Percentiles rank a stretch among this genome's conserved stretches.
These are phyloP conservation scores for Sophora flavescens DNA, from an alignment of 306 rosid species.

Conservation along the genomic window DNA sequence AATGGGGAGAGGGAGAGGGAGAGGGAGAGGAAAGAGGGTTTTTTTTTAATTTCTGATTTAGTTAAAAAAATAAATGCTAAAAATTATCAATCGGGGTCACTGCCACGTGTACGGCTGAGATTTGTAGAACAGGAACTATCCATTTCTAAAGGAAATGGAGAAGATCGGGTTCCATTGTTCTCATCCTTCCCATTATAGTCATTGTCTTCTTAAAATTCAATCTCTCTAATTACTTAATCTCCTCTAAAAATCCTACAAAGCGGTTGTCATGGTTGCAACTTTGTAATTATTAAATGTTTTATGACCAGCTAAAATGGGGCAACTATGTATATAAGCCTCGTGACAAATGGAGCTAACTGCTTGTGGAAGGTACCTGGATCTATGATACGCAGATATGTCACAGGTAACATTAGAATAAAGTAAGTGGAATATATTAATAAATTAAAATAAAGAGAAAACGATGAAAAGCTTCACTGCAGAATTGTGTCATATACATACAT, in stretches of 20 bases:
- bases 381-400: neutral
- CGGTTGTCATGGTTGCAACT: neutral
- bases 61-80: no score
- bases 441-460: conserved; percentile 7
- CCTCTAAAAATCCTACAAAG: neutral
- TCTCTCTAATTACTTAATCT: no score
- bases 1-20: no score
- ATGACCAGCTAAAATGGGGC: neutral
- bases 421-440: neutral
- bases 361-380: neutral
- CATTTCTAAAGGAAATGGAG: no score
- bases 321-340: neutral
- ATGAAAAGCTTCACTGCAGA: conserved; percentile 4
- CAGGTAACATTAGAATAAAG: neutral
- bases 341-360: conserved; percentile 31
- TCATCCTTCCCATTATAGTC: no score
- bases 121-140: no score
- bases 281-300: neutral
- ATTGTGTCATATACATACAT: conserved; percentile 34
- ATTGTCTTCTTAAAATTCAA: no score
- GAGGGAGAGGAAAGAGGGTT: no score
- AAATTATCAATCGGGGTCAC: no score
- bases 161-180: no score
- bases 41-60: no score
- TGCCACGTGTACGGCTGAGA: no score